Evolutionary conservation across 768 basidiomycete species (phyloP), one percentile per base, ranked within the genome.

Genomic region (Cystobasidium onofrii): DNA sequence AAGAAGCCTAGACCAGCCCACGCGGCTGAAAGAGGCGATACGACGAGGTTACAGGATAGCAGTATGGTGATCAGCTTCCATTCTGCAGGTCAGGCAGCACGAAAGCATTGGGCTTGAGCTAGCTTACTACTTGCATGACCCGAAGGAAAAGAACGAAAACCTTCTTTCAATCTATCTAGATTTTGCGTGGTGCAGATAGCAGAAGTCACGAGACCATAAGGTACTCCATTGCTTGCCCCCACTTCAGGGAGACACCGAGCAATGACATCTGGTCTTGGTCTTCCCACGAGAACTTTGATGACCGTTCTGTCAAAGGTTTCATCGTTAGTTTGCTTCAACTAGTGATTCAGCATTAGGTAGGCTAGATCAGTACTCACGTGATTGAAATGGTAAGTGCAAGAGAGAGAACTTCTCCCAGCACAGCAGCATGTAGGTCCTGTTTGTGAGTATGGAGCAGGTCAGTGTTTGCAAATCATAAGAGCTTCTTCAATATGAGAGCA

Each of bases 81-180:
- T n/a, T n/a, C n/a, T n/a, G n/a, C n/a, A n/a, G n/a, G n/a, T n/a
- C n/a, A n/a, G n/a, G n/a, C n/a, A n/a, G n/a, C n/a, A n/a, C n/a
- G n/a, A n/a, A n/a, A n/a, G n/a, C n/a, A n/a, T n/a, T n/a, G n/a
- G n/a, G n/a, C n/a, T n/a, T n/a, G n/a, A n/a, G 50, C 39, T 17
- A 18, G 82, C 89, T 63, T 81, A 93, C 92, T 75, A 77, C 90
- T 92, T 1, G 91, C 88, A 81, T 96, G 93, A 0, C 94, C 94
- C 67, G 90, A 91, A 17, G 89, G 89, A 81, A 97, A 96, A 79
- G 91, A 93, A 77, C 90, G 86, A 83, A 91, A 97, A 0, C 93
- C 94, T 81, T 95, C 91, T 33, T 84, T 82, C 76, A 93, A 80
- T 36, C 54, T 52, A 23, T n/a, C n/a, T 31, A 88, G 84, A 9